These are phyloP conservation scores for Malus hybrid DNA, from an alignment of 331 rosid genomes.

Conservation along the genomic window DNA sequence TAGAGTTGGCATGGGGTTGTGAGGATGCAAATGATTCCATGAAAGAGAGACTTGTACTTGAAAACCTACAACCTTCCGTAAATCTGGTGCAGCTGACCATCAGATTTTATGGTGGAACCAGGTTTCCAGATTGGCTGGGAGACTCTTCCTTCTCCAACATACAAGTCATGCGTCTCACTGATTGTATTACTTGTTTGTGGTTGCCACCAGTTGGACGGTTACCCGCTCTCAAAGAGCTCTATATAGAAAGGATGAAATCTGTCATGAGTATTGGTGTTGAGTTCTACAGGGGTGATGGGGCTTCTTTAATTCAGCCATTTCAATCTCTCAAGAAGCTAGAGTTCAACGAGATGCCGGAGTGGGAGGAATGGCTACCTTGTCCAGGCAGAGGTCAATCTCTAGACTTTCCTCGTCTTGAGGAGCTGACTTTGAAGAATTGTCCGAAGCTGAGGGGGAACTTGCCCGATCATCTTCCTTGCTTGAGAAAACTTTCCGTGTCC, in stretches of 20 bases:
- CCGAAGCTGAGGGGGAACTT: background rate
- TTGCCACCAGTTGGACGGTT: background rate
- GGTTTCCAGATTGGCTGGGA: background rate
- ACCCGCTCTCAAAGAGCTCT: background rate
- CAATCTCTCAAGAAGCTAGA: background rate
- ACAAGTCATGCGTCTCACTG: background rate
- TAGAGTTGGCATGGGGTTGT: constrained; percentile 10
- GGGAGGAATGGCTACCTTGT: background rate
- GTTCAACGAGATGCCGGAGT: background rate
- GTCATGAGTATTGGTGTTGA: background rate
- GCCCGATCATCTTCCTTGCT: background rate
- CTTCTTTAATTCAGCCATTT: background rate
- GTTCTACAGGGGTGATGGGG: background rate
- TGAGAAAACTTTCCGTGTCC: rapidly evolving
- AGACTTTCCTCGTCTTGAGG: background rate
- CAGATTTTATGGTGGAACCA: background rate
- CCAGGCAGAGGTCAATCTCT: background rate
- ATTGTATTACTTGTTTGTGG: background rate
- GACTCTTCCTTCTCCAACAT: background rate
- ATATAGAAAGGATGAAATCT: rapidly evolving
- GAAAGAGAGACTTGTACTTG: background rate
- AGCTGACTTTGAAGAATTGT: rapidly evolving
- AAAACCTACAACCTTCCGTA: background rate
- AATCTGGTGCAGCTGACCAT: background rate
- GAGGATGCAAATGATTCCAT: background rate